Conservation (phyloP, 2,329 filamentous ascomycete species). For the Pseudocercospora fijiensis region DNA sequence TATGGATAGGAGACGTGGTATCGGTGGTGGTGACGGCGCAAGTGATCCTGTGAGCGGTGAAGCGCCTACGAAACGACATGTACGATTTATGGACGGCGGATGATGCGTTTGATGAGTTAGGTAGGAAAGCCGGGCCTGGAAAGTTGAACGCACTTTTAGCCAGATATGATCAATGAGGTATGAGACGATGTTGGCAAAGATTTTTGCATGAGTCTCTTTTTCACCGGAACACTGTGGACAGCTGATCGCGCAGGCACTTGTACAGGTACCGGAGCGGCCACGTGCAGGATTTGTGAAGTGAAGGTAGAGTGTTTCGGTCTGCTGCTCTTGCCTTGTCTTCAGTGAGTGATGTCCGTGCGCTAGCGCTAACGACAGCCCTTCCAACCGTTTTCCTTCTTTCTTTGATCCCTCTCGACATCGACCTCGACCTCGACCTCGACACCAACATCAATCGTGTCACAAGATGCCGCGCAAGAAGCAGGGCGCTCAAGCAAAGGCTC, state of each 20-base stretch:
- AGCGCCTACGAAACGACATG: background rate
- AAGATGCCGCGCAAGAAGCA: too few relatives aligned
- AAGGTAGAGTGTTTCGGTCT: too few relatives aligned
- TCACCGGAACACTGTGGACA: background rate
- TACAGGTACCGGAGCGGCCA: background rate
- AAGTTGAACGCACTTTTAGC: background rate
- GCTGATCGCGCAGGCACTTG: background rate
- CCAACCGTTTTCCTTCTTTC: too few relatives aligned
- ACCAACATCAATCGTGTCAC: too few relatives aligned
- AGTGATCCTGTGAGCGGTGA: conserved; percentile 7
- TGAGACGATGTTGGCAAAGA: background rate
- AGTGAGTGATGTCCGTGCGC: too few relatives aligned
- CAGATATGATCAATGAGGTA: background rate
- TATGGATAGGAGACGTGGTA: conserved; percentile 48
- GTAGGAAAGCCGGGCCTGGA: background rate
- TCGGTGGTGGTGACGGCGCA: conserved; percentile 11
- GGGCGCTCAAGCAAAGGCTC: too few relatives aligned
- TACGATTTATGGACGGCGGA: background rate
- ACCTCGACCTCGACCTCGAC: too few relatives aligned
- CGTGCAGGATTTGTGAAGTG: background rate
- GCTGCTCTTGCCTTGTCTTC: too few relatives aligned
- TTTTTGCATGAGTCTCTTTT: background rate
- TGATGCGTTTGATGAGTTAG: background rate
- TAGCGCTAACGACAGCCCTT: too few relatives aligned
- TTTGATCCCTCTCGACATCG: too few relatives aligned